Base-by-base conservation (phyloP, 108 stramenopile genomes). In the Fragilariopsis cylindrus region DNA sequence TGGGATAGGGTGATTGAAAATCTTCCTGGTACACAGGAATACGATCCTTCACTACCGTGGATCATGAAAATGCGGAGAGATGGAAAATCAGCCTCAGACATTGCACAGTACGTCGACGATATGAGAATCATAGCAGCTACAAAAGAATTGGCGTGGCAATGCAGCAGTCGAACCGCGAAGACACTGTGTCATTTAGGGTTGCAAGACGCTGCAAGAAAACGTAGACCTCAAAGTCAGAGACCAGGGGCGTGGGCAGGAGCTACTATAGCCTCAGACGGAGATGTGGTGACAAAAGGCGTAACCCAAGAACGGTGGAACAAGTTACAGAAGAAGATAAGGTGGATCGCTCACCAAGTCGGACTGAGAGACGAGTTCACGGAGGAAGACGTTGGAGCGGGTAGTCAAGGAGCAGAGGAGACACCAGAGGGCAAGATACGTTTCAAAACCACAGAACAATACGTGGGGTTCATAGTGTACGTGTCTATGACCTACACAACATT, bases 211-310 rank as follows among this genome's bases (percentile, higher is more conserved):
- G 18, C 75, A n/a, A 41, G 82, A n/a, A 88, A 88, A 48, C 48
- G 80, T 3, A 3, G 76, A 5, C 8, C 12, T 16, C 18, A 63
- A n/a, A 39, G 68, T 8, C 66, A 81, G 48, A 46, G 46, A 0
- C 82, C 83, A 0, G 76, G 85, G 4, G 83, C 83, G 18, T 88
- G 88, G 85, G 88, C 83, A 30, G 85, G 81, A 30, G 46, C 73
- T 6, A 68, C 78, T 48, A 68, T 82, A 13, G 40, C 45, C 4
- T 54, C 76, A 42, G 60, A 46, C 11, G 21, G 57, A 8, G 76
- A 69, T 39, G 71, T 41, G n/a, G 73, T 82, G 45, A 48, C 40
- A 8, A 60, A 45, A 8, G 21, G 40, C 4, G 79, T 30, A 30
- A 30, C 30, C 30, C 30, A 30, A 30, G 30, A 30, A 30, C 79